These are phyloP conservation scores for Besnoitia besnoiti DNA, from an alignment of 169 alveolate species.

Conservation along the genomic window DNA sequence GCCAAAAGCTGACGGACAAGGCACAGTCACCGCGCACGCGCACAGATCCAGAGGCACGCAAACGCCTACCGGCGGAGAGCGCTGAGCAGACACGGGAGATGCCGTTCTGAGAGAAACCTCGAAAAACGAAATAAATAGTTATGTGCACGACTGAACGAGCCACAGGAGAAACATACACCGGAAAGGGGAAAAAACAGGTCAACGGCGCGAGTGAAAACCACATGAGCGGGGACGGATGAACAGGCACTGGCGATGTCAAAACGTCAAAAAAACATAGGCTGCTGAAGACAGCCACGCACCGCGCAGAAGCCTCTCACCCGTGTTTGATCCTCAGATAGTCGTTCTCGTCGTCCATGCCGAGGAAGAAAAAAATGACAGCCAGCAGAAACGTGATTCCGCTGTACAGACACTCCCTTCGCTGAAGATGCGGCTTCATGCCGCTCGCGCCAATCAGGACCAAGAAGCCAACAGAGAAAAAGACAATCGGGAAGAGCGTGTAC, in stretches of 20 bases:
- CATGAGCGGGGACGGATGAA: background rate
- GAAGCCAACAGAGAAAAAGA: background rate
- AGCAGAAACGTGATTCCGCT: background rate
- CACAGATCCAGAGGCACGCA: too few relatives aligned
- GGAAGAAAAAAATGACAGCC: constrained; percentile 6
- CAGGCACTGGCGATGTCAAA: background rate
- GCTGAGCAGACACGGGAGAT: too few relatives aligned
- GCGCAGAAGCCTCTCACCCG: too few relatives aligned
- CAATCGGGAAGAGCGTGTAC: background rate
- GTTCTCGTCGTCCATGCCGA: constrained; percentile 27
- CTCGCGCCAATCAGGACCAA: background rate
- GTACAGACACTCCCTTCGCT: background rate
- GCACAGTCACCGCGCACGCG: too few relatives aligned
- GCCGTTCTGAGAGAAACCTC: too few relatives aligned
- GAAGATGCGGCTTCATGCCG: background rate
- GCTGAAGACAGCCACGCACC: too few relatives aligned
- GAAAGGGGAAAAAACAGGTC: too few relatives aligned
- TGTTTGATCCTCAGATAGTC: constrained; percentile 9
- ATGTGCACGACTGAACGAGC: too few relatives aligned
- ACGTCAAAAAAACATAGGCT: background rate
- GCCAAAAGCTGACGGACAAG: background rate
- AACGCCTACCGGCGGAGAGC: too few relatives aligned
- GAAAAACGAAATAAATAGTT: too few relatives aligned
- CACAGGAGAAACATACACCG: too few relatives aligned
- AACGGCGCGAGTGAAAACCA: too few relatives aligned